These are phyloP conservation scores for Arctostaphylos glauca DNA, from an alignment of 148 eudicot genomes.

Conservation along the genomic window DNA sequence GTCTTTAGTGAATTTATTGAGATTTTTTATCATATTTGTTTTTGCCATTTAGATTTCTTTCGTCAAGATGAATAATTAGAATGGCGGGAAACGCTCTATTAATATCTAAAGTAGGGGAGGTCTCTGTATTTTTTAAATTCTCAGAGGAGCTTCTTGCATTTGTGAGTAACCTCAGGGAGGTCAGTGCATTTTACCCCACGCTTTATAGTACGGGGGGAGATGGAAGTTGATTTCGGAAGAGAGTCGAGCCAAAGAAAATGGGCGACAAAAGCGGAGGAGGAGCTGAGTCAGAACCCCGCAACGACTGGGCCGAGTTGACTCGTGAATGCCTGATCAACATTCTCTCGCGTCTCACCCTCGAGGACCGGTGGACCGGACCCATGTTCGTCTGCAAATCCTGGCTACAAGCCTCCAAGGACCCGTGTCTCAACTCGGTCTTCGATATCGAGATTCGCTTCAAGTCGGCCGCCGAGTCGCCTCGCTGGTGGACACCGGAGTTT, in stretches of 20 bases:
- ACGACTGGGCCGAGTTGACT: conserved; percentile 84
- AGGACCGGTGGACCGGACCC: conserved; percentile 62
- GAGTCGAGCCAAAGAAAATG: conserved; percentile 10
- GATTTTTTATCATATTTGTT: no score
- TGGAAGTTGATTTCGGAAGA: no score
- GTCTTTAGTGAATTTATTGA: no score
- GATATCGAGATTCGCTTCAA: conserved; percentile 69
- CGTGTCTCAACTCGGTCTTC: conserved; percentile 51
- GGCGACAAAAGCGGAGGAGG: conserved; percentile 13
- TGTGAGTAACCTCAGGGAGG: no score
- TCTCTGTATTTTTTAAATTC: no score
- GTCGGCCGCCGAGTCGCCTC: conserved; percentile 55
- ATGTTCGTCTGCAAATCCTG: conserved; percentile 83
- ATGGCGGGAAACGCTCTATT: no score
- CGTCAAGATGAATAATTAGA: no score
- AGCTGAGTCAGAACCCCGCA: conserved; percentile 22
- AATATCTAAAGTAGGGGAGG: no score
- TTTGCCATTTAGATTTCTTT: no score
- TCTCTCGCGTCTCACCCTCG: conserved; percentile 59
- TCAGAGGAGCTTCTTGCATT: no score
- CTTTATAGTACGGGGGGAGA: no score
- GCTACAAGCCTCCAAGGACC: conserved; percentile 66
- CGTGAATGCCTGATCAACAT: conserved; percentile 74
- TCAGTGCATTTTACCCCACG: no score
- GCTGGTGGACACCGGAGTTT: conserved; percentile 75